phyloP scores from a whole-genome alignment of 257 asterid species.

The Craterostigma plantagineum region DNA sequence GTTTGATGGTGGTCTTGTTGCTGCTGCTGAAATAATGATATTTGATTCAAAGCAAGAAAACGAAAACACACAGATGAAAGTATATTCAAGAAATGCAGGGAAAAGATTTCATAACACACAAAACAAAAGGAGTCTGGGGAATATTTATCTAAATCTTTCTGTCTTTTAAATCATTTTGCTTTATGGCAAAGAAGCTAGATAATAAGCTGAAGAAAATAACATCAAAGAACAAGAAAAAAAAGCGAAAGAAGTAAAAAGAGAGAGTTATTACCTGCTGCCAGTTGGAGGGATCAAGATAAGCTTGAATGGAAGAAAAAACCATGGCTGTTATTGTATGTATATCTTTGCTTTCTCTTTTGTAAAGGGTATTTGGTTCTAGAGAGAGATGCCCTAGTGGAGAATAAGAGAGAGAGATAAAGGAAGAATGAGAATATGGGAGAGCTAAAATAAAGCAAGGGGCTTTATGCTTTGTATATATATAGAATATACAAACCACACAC shows the following conservation, averaged over 20 bases:
- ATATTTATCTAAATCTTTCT: slow-evolving; percentile 33
- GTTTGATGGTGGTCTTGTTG: slow-evolving; percentile 27
- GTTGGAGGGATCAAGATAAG: slow-evolving; percentile 97
- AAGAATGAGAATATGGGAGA: slow-evolving; percentile 78
- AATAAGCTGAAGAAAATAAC: slow-evolving; percentile 11
- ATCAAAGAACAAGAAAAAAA: slow-evolving; percentile 15
- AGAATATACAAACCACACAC: slow-evolving; percentile 18
- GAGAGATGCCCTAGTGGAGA: slow-evolving; percentile 51
- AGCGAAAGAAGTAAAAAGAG: slow-evolving; percentile 1
- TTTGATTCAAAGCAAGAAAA: slow-evolving; percentile 6
- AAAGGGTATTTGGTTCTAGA: slow-evolving; percentile 51
- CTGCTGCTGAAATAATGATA: slow-evolving; percentile 46
- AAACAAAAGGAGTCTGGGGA: slow-evolving; percentile 16
- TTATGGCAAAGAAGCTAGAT: slow-evolving; percentile 42
- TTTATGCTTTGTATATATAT: slow-evolving; percentile 34
- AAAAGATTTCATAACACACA: slow-evolving; percentile 6
- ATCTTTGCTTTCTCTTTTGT: slow-evolving; percentile 45
- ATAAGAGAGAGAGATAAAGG: slow-evolving; percentile 35
- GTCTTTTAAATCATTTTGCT: slow-evolving; percentile 10
- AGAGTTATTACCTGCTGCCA: slow-evolving; percentile 72
- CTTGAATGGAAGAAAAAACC: slow-evolving; percentile 88
- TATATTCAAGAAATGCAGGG: slow-evolving; percentile 30
- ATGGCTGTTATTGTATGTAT: slow-evolving; percentile 36
- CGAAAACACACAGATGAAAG: slow-evolving; percentile 5
- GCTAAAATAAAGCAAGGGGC: slow-evolving; percentile 71